These are phyloP conservation scores for Scutellaria barbata DNA, from an alignment of 257 asterid species.

Conservation along the genomic window DNA sequence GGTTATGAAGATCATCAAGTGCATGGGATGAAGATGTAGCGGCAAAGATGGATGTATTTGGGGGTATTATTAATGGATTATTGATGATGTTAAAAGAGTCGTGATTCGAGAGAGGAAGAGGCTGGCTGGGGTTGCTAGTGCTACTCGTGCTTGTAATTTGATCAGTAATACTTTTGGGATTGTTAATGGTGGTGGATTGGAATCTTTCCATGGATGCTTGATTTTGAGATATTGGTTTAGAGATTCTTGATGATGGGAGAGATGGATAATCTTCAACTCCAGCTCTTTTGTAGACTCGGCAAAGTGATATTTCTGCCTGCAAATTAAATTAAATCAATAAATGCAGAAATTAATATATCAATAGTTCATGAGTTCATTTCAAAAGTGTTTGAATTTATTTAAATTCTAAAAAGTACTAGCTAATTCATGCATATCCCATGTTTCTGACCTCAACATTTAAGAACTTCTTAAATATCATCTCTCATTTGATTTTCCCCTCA, in stretches of 20 bases:
- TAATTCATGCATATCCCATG: conserved; percentile 26
- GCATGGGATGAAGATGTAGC: conserved; percentile 30
- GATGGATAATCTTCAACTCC: conserved; percentile 83
- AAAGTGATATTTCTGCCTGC: conserved; percentile 88
- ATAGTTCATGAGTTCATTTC: neutral
- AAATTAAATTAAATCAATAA: neutral
- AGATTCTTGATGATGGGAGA: conserved; percentile 47
- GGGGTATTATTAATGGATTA: neutral
- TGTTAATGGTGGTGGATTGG: neutral
- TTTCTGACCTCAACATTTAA: conserved; percentile 30
- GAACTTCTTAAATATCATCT: neutral
- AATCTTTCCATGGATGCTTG: no score
- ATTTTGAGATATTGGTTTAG: neutral
- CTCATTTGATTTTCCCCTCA: no score
- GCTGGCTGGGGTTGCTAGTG: no score
- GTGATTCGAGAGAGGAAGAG: neutral
- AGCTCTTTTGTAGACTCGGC: conserved; percentile 80
- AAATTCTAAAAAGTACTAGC: no score
- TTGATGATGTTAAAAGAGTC: conserved; percentile 11
- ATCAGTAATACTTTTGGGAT: no score
- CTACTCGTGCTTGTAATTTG: no score
- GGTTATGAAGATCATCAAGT: conserved; percentile 67
- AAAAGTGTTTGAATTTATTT: neutral
- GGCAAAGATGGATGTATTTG: conserved; percentile 30
- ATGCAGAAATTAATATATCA: neutral